Evolutionary conservation across 1,139 yeast species (phyloP).

Genomic region (Taiozyma sp.): DNA sequence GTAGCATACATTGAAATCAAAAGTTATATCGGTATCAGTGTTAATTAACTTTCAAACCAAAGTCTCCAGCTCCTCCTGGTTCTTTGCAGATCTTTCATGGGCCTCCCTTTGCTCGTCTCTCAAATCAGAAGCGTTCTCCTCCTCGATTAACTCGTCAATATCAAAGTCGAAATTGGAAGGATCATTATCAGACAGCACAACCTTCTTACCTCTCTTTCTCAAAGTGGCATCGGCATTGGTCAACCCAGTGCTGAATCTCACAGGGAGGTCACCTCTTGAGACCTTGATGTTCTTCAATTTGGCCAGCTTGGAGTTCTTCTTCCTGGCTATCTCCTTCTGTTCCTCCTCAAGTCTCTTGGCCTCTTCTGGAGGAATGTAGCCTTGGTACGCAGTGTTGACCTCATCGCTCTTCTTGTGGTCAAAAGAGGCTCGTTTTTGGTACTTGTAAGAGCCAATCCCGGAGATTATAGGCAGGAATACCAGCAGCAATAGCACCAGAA

Average conservation of each 20-base stretch:
- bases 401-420: constrained; percentile 2
- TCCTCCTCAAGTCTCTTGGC: constrained; percentile 8
- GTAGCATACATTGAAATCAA: neutral
- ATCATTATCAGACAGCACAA: constrained; percentile 6
- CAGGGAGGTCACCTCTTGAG: constrained; percentile 18
- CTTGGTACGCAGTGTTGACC: constrained; percentile 3
- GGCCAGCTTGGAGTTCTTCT: constrained; percentile 8
- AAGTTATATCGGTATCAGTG: neutral
- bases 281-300: constrained; percentile 13
- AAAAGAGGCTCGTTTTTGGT: constrained; percentile 1
- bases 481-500: constrained; percentile 11
- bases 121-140: constrained; percentile 15
- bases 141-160: constrained; percentile 21
- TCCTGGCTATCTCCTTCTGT: neutral
- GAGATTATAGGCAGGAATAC: constrained; percentile 19
- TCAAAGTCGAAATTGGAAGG: constrained; percentile 23
- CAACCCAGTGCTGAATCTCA: constrained; percentile 15
- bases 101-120: constrained; percentile 11
- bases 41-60: constrained; percentile 10
- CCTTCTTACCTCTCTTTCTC: constrained; percentile 18
- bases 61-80: constrained; percentile 18
- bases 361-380: constrained; percentile 23
- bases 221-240: constrained; percentile 1
- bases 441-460: constrained; percentile 19
- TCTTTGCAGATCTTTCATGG: constrained; percentile 11